Conservation (phyloP, 2,329 filamentous ascomycete genomes). For the Fusarium sp. region DNA sequence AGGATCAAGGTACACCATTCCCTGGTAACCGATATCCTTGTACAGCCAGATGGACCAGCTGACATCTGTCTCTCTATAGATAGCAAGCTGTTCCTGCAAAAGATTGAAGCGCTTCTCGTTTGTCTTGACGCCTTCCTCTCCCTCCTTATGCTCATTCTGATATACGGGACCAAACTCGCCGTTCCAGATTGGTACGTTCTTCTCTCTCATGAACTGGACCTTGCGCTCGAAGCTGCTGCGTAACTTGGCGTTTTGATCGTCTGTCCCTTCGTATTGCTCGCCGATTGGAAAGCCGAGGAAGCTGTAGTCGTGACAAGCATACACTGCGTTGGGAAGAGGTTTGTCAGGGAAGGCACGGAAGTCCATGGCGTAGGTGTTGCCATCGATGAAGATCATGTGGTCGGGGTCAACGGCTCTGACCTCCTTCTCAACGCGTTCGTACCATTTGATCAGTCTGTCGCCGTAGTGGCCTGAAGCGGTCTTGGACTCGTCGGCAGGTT, state of each 20-base stretch:
- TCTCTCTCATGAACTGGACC: conserved; percentile 55
- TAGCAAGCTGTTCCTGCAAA: conserved; percentile 54
- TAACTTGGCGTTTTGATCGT: conserved; percentile 57
- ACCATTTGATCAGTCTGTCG: conserved; percentile 53
- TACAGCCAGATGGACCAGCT: conserved; percentile 71
- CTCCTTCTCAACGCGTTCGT: conserved; percentile 53
- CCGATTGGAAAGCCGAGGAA: conserved; percentile 60
- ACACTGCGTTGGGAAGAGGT: conserved; percentile 60
- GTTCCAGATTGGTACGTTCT: conserved; percentile 59
- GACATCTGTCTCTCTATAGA: conserved; percentile 50
- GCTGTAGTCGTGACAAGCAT: conserved; percentile 65
- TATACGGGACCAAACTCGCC: conserved; percentile 65
- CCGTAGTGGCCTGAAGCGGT: conserved; percentile 33
- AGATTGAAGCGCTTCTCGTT: conserved; percentile 57
- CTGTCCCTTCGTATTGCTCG: conserved; percentile 54
- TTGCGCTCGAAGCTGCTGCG: conserved; percentile 56
- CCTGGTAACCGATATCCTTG: conserved; percentile 67
- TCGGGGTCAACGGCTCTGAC: conserved; percentile 57
- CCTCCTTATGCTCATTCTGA: conserved; percentile 50
- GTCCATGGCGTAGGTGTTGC: conserved; percentile 66
- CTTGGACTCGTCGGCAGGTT: conserved; percentile 49
- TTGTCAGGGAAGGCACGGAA: conserved; percentile 56
- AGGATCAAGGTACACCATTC: conserved; percentile 63
- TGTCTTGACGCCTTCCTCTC: conserved; percentile 51
- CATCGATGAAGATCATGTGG: conserved; percentile 63